Evolutionary conservation across 306 rosid genomes (phyloP), one percentile per base, ranked within the genome.

Genomic region (Vachellia collinsii): DNA sequence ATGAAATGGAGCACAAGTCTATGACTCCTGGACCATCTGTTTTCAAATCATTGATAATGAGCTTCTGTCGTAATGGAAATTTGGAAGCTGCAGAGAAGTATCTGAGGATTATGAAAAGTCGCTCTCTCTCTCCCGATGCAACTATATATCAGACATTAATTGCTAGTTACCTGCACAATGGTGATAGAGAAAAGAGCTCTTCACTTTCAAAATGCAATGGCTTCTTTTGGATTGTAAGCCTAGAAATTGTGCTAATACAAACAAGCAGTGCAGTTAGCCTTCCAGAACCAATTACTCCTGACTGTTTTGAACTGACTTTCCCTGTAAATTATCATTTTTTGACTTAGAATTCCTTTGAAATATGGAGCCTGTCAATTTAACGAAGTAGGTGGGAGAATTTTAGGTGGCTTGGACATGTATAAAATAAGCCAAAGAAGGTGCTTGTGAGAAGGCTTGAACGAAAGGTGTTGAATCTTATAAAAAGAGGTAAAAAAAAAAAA

Each of bases 61-160:
- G 88, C 87, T 84, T 89, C 50, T 90, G 90, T 61, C 70, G 76
- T 6, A 64, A 77, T 70, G 92, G 97, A n/a, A 90, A 86, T 85
- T 13, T 85, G 81, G 94, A 82, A 73, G 93, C 89, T 48, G 97
- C 94, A 0, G 94, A 91, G 56, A 94, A 82, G 77, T 90, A 81
- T 79, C 67, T 90, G 11, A 71, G 87, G 72, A 59, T 87, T 41
- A 85, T 91, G 99, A 88, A 83, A 86, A 87, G 89, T 80, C 84
- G 89, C n/a, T 83, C 53, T 8, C 43, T 90, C 42, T 70, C 80
- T 47, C 90, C 90, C 39, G 59, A 71, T 82, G 42, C 59, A 0
- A 29, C 66, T 41, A 79, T 85, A 59, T 91, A 88, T 29, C 81
- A 84, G 86, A 78, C 82, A 1, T 74, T 91, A 88, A 80, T 89